Percentiles rank a stretch among this genome's conserved stretches.
Conservation (phyloP, 192 early-diverging fungal genomes). For the Phycomyces blakesleeanus region DNA sequence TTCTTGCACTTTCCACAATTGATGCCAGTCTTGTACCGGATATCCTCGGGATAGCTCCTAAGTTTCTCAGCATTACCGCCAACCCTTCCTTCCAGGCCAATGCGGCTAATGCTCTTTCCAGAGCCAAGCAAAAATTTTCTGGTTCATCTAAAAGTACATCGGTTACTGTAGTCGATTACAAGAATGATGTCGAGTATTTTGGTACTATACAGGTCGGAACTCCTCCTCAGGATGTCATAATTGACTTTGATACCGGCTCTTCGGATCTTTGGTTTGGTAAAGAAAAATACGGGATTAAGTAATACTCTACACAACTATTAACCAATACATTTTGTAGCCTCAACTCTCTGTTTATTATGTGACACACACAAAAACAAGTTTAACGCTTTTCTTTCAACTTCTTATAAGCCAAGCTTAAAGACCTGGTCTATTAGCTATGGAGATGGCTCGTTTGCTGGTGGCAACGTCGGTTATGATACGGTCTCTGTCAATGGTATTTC, state of each 20-base stretch:
- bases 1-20: too few relatives aligned
- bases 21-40: too few relatives aligned
- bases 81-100: slow-evolving; percentile 23
- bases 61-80: not conserved
- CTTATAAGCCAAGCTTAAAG: slow-evolving; percentile 49
- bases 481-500: slow-evolving; percentile 21
- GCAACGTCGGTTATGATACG: slow-evolving; percentile 23
- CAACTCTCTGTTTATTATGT: slow-evolving; percentile 30
- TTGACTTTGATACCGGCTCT: slow-evolving; percentile 70
- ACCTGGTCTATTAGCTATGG: slow-evolving; percentile 55
- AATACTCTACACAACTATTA: too few relatives aligned
- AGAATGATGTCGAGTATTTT: slow-evolving; percentile 58
- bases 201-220: slow-evolving; percentile 58
- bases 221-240: slow-evolving; percentile 61
- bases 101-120: slow-evolving; percentile 9
- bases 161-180: slow-evolving; percentile 11
- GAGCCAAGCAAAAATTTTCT: slow-evolving; percentile 24
- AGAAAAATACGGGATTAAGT: not conserved
- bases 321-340: slow-evolving; percentile 17
- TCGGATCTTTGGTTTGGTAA: slow-evolving; percentile 63
- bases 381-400: slow-evolving; percentile 44
- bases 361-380: slow-evolving; percentile 44
- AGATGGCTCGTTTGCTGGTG: slow-evolving; percentile 33
- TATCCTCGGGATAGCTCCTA: too few relatives aligned
- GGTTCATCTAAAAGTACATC: too few relatives aligned